Percentiles rank a stretch among this genome's conserved stretches.
These are phyloP conservation scores for Podospora comata DNA, from an alignment of 495 filamentous ascomycete species.

Conservation along the genomic window DNA sequence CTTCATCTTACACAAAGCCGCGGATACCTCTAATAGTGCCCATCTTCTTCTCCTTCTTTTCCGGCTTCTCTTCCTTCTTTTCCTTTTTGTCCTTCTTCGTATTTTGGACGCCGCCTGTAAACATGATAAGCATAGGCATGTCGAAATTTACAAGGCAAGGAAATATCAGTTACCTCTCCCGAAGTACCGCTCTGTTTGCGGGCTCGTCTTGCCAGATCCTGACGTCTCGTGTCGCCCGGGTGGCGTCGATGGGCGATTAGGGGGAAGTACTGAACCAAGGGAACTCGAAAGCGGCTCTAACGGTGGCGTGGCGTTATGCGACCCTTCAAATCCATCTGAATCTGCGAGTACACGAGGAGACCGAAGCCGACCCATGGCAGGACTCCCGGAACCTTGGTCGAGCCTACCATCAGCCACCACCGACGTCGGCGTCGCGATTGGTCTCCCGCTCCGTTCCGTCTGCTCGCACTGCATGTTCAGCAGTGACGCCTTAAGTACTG, in stretches of 20 bases:
- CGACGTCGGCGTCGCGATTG: neutral
- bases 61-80: slow-evolving; percentile 46
- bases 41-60: slow-evolving; percentile 53
- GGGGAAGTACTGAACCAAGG: slow-evolving; percentile 13
- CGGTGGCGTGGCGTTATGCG: slow-evolving; percentile 38
- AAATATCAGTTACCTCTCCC: slow-evolving; percentile 41
- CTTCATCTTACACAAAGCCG: slow-evolving; percentile 42
- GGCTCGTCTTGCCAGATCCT: slow-evolving; percentile 35
- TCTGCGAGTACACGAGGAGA: neutral
- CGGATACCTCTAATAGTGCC: slow-evolving; percentile 48
- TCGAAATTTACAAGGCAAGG: slow-evolving; percentile 15
- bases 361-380: slow-evolving; percentile 10
- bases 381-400: neutral
- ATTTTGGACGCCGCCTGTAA: slow-evolving; percentile 55
- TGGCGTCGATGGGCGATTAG: slow-evolving; percentile 31
- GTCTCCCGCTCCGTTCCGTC: slow-evolving; percentile 14
- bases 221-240: slow-evolving; percentile 21
- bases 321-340: slow-evolving; percentile 22
- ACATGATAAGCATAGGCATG: slow-evolving; percentile 30
- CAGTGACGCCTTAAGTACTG: slow-evolving; percentile 35
- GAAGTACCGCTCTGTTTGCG: slow-evolving; percentile 45
- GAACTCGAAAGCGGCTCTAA: slow-evolving; percentile 28
- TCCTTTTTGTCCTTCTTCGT: slow-evolving; percentile 54
- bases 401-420: neutral
- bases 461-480: slow-evolving; percentile 34